Evolutionary conservation across 768 basidiomycete species (phyloP), one percentile per base, ranked within the genome.

Genomic region (Boletus rubropictus): DNA sequence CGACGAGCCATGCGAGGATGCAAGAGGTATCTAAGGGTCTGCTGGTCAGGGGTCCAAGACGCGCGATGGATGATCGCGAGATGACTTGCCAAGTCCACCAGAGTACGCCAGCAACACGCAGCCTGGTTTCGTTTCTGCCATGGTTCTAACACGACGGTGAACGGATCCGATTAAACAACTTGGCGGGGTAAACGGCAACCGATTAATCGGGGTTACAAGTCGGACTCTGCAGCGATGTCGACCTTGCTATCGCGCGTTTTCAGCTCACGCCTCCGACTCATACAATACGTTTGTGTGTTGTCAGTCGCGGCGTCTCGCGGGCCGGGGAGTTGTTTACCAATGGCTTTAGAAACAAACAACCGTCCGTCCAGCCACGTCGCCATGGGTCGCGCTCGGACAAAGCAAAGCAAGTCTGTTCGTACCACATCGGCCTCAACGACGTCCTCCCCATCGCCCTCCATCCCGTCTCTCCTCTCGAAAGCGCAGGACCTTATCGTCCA

Each of bases 1-100:
- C 96, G 69, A 98, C 92, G 70, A 99, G 76, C 95, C 95, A 99
- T 43, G 91, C 91, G 59, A 98, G 85, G 72, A 99, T 99, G 72
- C 95, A 98, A 31, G 95, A 97, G 18, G 96, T 99, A 70, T 99
- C 96, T 61, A 25, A n/a, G 32, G 51, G 44, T 44, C 42, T 22
- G 22, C 25, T 39, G 52, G 50, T 61, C 45, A 50, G 42, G 17
- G 27, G 35, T 3, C 3, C 21, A 17, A 14, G 11, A 21, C 9
- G 33, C 27, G 17, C 32, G 39, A 45, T 46, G 20, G 9, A 33
- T 6, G 28, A 21, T 44, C 15, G n/a, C 14, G 8, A 33, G 39
- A 39, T 5, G 14, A 73, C 89, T 57, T 49, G 95, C 94, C 94
- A 42, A 98, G 81, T 59, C 96, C 96, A 54, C 96, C 95, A 61